Evolutionary conservation across 106 monocot species (phyloP).

Genomic region (Xerophyta viscosa): DNA sequence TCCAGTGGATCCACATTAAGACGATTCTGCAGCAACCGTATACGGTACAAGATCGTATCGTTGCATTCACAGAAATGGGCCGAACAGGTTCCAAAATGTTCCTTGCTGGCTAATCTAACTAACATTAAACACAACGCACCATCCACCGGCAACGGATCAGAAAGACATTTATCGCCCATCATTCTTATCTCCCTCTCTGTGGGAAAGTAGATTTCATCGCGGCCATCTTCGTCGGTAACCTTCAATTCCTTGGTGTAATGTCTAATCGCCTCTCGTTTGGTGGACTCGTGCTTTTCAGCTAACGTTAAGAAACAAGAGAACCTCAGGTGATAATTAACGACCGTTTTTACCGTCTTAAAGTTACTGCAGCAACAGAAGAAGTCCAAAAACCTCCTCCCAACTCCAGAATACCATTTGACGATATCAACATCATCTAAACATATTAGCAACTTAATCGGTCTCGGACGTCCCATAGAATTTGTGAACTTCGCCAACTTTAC

Average conservation of each 20-base stretch:
- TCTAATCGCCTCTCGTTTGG: conserved; percentile 68
- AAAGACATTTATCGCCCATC: conserved; percentile 73
- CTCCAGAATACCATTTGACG: conserved; percentile 93
- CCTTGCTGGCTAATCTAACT: conserved; percentile 49
- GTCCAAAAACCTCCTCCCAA: conserved; percentile 80
- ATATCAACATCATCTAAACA: conserved; percentile 86
- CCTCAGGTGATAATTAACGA: conserved; percentile 84
- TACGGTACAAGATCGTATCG: conserved; percentile 58
- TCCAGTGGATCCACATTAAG: conserved; percentile 85
- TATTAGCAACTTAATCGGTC: conserved; percentile 79
- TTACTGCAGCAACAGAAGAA: conserved; percentile 92
- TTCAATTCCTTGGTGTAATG: conserved; percentile 93
- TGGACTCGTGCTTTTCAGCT: conserved; percentile 87
- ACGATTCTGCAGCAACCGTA: conserved; percentile 80
- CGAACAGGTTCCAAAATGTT: conserved; percentile 33
- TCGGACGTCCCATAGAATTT: conserved; percentile 84
- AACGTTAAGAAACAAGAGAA: conserved; percentile 93
- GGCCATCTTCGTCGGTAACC: conserved; percentile 32
- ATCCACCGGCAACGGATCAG: conserved; percentile 88
- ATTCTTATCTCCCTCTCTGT: conserved; percentile 87
- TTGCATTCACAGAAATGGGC: conserved; percentile 78
- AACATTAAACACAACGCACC: conserved; percentile 69
- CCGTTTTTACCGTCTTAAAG: conserved; percentile 78
- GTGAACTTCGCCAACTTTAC: conserved; percentile 82
- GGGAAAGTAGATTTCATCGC: conserved; percentile 47